Conservation (phyloP, 2,329 filamentous ascomycete genomes). For the Hypoxylon sp. region DNA sequence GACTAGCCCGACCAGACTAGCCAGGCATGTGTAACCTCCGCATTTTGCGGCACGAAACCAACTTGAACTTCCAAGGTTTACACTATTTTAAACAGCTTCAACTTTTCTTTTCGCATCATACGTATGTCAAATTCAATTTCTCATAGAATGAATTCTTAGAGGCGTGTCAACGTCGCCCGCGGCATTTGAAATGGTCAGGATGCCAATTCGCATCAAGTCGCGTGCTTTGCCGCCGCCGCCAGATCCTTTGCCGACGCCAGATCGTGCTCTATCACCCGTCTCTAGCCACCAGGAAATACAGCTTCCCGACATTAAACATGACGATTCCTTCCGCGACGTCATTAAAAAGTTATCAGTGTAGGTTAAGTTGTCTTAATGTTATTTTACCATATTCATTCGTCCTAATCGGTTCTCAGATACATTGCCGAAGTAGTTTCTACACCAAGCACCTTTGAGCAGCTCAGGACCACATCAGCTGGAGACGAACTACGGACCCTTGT, state of each 20-base stretch:
- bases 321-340: conserved; percentile 74
- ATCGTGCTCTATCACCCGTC: conserved; percentile 57
- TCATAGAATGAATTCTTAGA: conserved; percentile 8
- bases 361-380: conserved; percentile 44
- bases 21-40: conserved; percentile 23
- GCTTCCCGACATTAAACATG: conserved; percentile 70
- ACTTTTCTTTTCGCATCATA: neutral
- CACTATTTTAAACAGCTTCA: conserved; percentile 1
- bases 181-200: conserved; percentile 40
- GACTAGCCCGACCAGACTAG: too few species aligned
- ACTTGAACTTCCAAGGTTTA: neutral
- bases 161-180: neutral
- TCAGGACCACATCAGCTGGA: conserved; percentile 76
- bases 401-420: conserved; percentile 63
- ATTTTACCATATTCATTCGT: neutral
- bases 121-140: conserved; percentile 1
- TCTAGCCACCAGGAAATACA: conserved; percentile 50
- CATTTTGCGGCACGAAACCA: conserved; percentile 27
- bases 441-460: conserved; percentile 80
- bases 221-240: conserved; percentile 50
- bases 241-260: conserved; percentile 49
- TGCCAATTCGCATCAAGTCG: conserved; percentile 61
- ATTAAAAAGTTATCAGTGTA: conserved; percentile 77
- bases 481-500: conserved; percentile 71
- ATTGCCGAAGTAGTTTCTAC: conserved; percentile 73